Evolutionary conservation across 2,329 filamentous ascomycete genomes (phyloP), one percentile per base, ranked within the genome.

Genomic region (Arthroderma uncinatum): DNA sequence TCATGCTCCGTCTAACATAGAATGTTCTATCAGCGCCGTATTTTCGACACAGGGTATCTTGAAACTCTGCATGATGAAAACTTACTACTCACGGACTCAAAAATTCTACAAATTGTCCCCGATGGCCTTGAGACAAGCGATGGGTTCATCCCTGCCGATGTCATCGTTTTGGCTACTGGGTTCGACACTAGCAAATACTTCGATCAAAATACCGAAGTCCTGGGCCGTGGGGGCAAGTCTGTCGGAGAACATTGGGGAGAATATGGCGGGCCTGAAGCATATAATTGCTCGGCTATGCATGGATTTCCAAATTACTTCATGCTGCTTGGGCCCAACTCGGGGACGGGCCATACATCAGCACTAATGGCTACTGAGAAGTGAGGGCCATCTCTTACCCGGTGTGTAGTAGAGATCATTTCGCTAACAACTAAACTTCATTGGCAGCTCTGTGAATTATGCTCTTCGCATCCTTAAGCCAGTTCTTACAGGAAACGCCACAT

Each of bases 331-430:
- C 68, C 69, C 0, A 70, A 70, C 59, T 55, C 67, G 4, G 67
- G 63, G 1, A 63, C 67, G 0, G 68, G 68, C 0, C 66, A 69
- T 66, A 79, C 76, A 0, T 80, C 77, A 1, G 78, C 81, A 3
- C 72, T 84, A 57, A 75, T 84, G 66, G 79, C 81, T 0, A 72
- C 74, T 12, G 82, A 85, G 61, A 85, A 84, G 63, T 66, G 57
- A 39, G 59, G 53, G 12, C n/a, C n/a, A 23, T 12, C 33, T 19
- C 4, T 28, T 56, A 37, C 12, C 10, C 14, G 4, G 9, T 52
- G 19, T 21, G 14, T 7, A 23, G 2, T 30, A n/a, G 8, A 40
- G 40, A 33, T 6, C 7, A 12, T n/a, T 37, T 57, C n/a, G 28
- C 37, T 57, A 40, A 48, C 40, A 7, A 21, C 28, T 7, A 25